Evolutionary conservation across 2,329 filamentous ascomycete genomes (phyloP), one percentile per base, ranked within the genome.

Genomic region (Scopulariopsis brevicaulis): DNA sequence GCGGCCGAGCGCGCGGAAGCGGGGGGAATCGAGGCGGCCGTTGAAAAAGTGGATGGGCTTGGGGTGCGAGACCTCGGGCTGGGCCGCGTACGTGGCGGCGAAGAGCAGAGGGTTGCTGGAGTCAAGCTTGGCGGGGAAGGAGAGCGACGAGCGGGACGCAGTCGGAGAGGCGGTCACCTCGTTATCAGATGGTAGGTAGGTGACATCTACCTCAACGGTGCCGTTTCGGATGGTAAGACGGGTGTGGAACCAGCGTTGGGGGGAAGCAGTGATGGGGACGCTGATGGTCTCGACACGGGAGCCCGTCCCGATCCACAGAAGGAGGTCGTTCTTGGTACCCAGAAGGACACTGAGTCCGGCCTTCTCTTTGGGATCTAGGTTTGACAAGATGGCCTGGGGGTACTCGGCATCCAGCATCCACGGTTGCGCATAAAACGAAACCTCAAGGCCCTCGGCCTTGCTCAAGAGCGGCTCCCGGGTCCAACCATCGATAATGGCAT

Each of bases 11-110:
- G 56, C 53, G 24, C 50, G 14, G 32, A 64, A 57, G 22, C 58
- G 54, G n/a, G 62, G 62, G 15, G 58, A 57, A 58, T 64, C 63
- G 6, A 64, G 32, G 18, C 62, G 57, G 37, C 63, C 63, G 58
- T 64, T 64, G 50, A 60, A 64, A 52, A 59, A 61, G 48, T 51
- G 43, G n/a, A 43, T 53, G 4, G 59, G 59, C 15, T 50, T 52
- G 32, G 53, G 34, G 12, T 34, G 18, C 24, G 55, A 25, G 18
- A 53, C n/a, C 32, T 50, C 54, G 32, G 56, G n/a, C 28, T 52
- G 14, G 10, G 14, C 43, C 7, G 20, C 14, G 7, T n/a, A n/a
- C n/a, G 56, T 51, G 1, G 61, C 62, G n/a, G 53, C 51, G 53
- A 59, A 60, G 12, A 56, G 34, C 15, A 60, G 54, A 14, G 50